A percentile compares a stretch with the other conserved stretches of the same genome.
Conservation (phyloP, 2,329 filamentous ascomycete species). For the Penicillium sp. region DNA sequence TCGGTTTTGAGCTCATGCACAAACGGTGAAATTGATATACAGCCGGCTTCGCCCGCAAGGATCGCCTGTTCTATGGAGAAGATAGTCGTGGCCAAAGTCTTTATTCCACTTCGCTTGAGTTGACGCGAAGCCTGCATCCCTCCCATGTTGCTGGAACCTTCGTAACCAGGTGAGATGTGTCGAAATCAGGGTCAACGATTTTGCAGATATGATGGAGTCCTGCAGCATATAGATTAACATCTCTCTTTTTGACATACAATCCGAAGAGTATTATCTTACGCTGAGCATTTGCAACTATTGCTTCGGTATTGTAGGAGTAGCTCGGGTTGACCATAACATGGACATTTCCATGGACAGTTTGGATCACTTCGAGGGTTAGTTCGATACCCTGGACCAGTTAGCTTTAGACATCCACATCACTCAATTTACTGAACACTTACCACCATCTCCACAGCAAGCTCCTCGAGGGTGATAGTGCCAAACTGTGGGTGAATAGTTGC, state of each 20-base stretch:
- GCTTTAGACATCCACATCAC: not conserved
- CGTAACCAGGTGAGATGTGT: not conserved
- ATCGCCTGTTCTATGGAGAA: conserved; percentile 60
- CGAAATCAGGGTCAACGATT: not conserved
- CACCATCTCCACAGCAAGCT: not conserved
- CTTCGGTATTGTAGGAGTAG: not conserved
- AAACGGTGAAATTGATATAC: conserved; percentile 60
- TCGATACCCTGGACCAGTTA: not conserved
- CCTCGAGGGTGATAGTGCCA: not conserved
- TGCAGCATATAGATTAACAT: not conserved
- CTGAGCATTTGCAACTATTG: not conserved
- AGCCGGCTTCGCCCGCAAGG: conserved; percentile 55
- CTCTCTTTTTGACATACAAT: not conserved
- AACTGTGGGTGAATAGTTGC: not conserved
- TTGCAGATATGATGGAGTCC: not conserved
- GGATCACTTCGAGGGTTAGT: not conserved
- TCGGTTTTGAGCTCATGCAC: conserved; percentile 51
- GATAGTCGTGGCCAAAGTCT: conserved; percentile 42
- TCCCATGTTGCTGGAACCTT: not conserved
- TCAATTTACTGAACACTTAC: not conserved
- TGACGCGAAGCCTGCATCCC: not conserved
- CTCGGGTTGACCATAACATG: not conserved
- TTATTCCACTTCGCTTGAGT: not conserved
- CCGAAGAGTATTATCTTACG: not conserved
- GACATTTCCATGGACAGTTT: not conserved